Percentiles rank a stretch among this genome's conserved stretches.
These are phyloP conservation scores for Fraxinus baroniana DNA, from an alignment of 305 asterid species.

Conservation along the genomic window DNA sequence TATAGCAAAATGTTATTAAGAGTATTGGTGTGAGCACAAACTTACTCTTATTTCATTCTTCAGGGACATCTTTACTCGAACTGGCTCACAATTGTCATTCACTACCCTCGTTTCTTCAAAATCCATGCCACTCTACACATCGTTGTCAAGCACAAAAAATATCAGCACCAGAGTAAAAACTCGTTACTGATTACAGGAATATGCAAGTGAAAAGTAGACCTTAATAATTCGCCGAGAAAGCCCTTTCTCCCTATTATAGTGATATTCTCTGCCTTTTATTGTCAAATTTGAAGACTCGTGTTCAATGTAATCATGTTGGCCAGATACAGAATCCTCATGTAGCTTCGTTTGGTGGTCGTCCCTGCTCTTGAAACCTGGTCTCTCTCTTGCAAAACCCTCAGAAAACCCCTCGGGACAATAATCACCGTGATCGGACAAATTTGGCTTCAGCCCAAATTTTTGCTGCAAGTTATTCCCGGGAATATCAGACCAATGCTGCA, in stretches of 20 bases:
- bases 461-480: slow-evolving; percentile 29
- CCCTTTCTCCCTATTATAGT: slow-evolving; percentile 28
- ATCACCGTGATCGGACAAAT: slow-evolving; percentile 22
- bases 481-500: slow-evolving; percentile 23
- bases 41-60: slow-evolving; percentile 49
- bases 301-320: neutral
- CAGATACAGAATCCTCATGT: neutral
- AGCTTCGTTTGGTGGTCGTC: neutral
- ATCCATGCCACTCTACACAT: slow-evolving; percentile 42
- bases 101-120: slow-evolving; percentile 33
- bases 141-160: slow-evolving; percentile 13
- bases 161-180: slow-evolving; percentile 21
- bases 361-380: slow-evolving; percentile 2
- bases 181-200: neutral
- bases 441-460: slow-evolving; percentile 26
- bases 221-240: slow-evolving; percentile 35
- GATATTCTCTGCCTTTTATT: slow-evolving; percentile 20
- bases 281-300: slow-evolving; percentile 17
- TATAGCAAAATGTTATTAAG: neutral
- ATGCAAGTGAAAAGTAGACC: slow-evolving; percentile 36
- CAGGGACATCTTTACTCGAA: slow-evolving; percentile 32
- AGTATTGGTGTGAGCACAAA: slow-evolving; percentile 6
- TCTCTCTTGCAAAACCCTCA: neutral
- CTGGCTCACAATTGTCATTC: slow-evolving; percentile 37
- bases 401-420: slow-evolving; percentile 24